Evolutionary conservation across 768 basidiomycete species (phyloP).

Genomic region (Calocybe indica): DNA sequence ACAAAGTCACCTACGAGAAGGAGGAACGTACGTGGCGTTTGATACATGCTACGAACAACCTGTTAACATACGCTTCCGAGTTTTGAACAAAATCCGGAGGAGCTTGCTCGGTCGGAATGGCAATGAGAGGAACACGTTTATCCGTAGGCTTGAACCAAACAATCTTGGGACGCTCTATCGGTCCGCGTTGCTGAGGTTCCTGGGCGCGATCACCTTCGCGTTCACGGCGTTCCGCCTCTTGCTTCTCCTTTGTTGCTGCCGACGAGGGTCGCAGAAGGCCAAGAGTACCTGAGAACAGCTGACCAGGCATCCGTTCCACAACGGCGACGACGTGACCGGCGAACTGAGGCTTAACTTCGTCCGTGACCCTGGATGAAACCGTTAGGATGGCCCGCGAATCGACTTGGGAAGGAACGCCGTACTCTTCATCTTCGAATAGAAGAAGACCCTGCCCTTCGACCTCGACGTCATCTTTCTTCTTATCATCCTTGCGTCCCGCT

Average conservation of each 20-base stretch:
- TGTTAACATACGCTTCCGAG: slow-evolving; percentile 85
- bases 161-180: slow-evolving; percentile 92
- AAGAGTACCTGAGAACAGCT: slow-evolving; percentile 95
- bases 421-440: slow-evolving; percentile 98
- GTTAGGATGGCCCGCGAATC: slow-evolving; percentile 4
- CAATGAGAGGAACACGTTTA: slow-evolving; percentile 97
- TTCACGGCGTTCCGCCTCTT: slow-evolving; percentile 95
- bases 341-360: slow-evolving; percentile 96
- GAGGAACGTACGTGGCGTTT: slow-evolving; percentile 79
- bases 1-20: slow-evolving; percentile 2
- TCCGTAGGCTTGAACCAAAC: slow-evolving; percentile 99
- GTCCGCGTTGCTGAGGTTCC: slow-evolving; percentile 62
- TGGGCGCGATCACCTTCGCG: slow-evolving; percentile 91
- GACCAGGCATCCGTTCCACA: slow-evolving; percentile 98
- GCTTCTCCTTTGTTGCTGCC: slow-evolving; percentile 97
- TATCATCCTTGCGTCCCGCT: slow-evolving; percentile 82
- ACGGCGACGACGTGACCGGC: slow-evolving; percentile 99
- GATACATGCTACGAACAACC: slow-evolving; percentile 95
- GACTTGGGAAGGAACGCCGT: slow-evolving; percentile 15
- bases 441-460: slow-evolving; percentile 97
- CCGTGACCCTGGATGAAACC: slow-evolving; percentile 65
- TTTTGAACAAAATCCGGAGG: slow-evolving; percentile 95
- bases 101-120: slow-evolving; percentile 98
- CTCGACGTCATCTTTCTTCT: slow-evolving; percentile 99
- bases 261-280: slow-evolving; percentile 94